Base-by-base conservation (phyloP, 495 filamentous ascomycete genomes). In the Neurospora sp. region DNA sequence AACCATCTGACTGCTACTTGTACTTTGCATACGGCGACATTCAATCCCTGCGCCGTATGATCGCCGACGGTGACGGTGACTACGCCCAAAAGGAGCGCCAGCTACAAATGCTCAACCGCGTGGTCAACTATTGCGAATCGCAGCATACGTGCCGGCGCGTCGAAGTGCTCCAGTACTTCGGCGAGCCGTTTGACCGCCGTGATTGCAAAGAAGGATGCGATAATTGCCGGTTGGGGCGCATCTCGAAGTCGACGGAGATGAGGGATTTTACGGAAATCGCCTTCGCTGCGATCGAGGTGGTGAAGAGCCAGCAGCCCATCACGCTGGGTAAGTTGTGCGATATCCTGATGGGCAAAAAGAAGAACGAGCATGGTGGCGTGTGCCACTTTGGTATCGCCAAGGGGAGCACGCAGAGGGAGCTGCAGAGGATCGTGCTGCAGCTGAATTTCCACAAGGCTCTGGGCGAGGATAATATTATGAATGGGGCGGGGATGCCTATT, bases 101-200 rank as follows among this genome's bases (percentile, higher is more conserved):
- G 81, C 86, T 86, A 53, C 85, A 91, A 71, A 97, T 97, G 94
- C 85, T 99, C 20, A 87, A 89, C 69, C 90, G 89, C 39, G 92
- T 99, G 65, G 85, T 93, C 1, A 88, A 91, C 73, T 98, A 91
- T 74, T 98, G 94, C 82, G 93, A 97, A 77, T 97, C 97, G 80
- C 85, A 85, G 73, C 89, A 87, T 72, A 91, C 96, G 74, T 99
- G 96, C 77, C 88, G 96, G 44, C 86, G 96, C 53, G 91, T 92
- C 2, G 92, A 98, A 80, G 89, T 99, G 22, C 88, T 99, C 35
- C 88, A 87, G 4, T 98, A 99, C 79, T 99, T 99, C 81, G 93
- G 91, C 42, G 96, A 99, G 80, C 79, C 83, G 5, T 98, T 97
- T 78, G 83, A 87, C 9, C 84, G 84, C 48, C 87, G 90, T 12